Percentiles rank a stretch among this genome's conserved stretches.
phyloP scores from a whole-genome alignment of 768 basidiomycete genomes.

The Termitomyces sp. region DNA sequence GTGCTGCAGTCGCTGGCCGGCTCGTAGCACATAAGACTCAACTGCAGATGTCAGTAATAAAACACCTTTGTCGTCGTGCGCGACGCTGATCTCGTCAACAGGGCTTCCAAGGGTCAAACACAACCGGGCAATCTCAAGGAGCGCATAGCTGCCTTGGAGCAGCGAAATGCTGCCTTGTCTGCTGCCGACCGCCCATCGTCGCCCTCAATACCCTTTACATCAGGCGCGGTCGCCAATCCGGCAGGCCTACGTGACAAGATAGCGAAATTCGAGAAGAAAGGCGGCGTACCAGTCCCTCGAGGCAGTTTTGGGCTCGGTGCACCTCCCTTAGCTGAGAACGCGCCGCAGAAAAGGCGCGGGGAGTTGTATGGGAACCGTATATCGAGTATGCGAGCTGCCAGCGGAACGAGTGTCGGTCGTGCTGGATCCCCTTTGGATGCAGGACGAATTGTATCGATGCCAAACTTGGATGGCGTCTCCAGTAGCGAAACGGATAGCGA shows the following conservation, averaged over 20 bases:
- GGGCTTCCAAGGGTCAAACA: conserved; percentile 26
- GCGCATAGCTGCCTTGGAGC: conserved; percentile 79
- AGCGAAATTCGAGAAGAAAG: conserved; percentile 77
- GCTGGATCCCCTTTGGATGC: conserved; percentile 17
- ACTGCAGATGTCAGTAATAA: conserved; percentile 13
- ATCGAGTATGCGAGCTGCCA: conserved; percentile 34
- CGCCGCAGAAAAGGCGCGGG: conserved; percentile 46
- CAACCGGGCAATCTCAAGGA: conserved; percentile 65
- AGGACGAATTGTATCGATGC: conserved; percentile 29
- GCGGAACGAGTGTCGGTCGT: conserved; percentile 19
- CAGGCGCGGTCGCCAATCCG: conserved; percentile 20
- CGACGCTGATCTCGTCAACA: conserved; percentile 8
- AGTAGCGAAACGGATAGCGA: conserved; percentile 21
- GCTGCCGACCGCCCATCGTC: conserved; percentile 20
- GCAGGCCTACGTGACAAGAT: conserved; percentile 60
- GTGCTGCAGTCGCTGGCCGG: conserved; percentile 22
- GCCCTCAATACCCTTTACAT: conserved; percentile 15
- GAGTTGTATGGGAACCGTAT: conserved; percentile 78
- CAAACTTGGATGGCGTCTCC: conserved; percentile 7
- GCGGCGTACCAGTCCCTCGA: conserved; percentile 71
- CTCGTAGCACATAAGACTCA: conserved; percentile 17
- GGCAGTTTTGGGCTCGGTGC: conserved; percentile 70
- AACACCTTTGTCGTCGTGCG: neutral
- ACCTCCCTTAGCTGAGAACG: conserved; percentile 48
- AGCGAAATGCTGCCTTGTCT: conserved; percentile 37